Percentiles rank a stretch among this genome's conserved stretches.
Evolutionary conservation across 805 yeast genomes (phyloP).

Genomic region (Candida fluviatilis): DNA sequence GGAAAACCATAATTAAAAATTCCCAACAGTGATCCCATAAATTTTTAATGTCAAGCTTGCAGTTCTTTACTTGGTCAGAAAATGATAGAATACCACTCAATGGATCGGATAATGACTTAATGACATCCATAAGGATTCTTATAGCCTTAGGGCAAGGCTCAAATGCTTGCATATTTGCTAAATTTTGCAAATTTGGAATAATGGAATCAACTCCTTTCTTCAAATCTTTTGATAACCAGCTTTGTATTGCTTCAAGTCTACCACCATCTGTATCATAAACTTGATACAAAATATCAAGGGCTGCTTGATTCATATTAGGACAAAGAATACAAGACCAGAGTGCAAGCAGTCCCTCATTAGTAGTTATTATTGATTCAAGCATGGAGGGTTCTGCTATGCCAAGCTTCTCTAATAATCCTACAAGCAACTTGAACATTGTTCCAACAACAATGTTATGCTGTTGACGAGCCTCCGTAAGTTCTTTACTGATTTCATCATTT

Average conservation of each 20-base stretch:
- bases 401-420: slow-evolving; percentile 25
- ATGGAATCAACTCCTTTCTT: slow-evolving; percentile 46
- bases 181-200: slow-evolving; percentile 39
- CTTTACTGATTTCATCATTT: slow-evolving; percentile 13
- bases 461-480: slow-evolving; percentile 19
- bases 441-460: slow-evolving; percentile 30
- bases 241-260: slow-evolving; percentile 68
- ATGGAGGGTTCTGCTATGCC: slow-evolving; percentile 26
- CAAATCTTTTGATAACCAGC: slow-evolving; percentile 43
- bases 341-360: slow-evolving; percentile 46
- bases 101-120: slow-evolving; percentile 61
- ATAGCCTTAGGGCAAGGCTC: slow-evolving; percentile 78
- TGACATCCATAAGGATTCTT: slow-evolving; percentile 69
- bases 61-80: slow-evolving; percentile 8
- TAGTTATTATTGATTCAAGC: slow-evolving; percentile 19
- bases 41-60: slow-evolving; percentile 13
- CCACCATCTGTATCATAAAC: slow-evolving; percentile 63
- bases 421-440: slow-evolving; percentile 16
- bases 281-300: slow-evolving; percentile 69
- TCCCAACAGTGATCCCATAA: slow-evolving; percentile 77
- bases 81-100: slow-evolving; percentile 48
- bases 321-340: slow-evolving; percentile 75
- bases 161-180: slow-evolving; percentile 46
- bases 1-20: slow-evolving; percentile 64
- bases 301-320: slow-evolving; percentile 62